Evolutionary conservation across 495 filamentous ascomycete genomes (phyloP), one percentile per base, ranked within the genome.

Genomic region (Lindgomyces ingoldianus): DNA sequence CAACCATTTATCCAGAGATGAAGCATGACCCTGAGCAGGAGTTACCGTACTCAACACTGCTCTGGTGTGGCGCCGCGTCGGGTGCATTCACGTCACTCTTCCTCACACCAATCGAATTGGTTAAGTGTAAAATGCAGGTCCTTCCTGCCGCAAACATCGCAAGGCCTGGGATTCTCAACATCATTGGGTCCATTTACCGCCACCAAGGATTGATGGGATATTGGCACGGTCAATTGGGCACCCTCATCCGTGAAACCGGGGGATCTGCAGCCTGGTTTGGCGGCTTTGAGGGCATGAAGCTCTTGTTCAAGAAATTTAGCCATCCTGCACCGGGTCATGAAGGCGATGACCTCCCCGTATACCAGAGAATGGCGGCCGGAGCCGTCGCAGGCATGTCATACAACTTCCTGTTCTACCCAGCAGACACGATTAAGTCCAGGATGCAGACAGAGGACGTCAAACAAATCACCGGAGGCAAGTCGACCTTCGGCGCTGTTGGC

Each of bases 61-160:
- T 91, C 69, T 76, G 86, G 33, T 89, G 88, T 41, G 95, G 95
- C 44, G 91, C 87, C 19, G 86, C 87, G 25, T 86, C 91, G 14
- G 95, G 95, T n/a, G 91, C 90, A 21, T 86, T 96, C 70, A 96
- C 95, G 1, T 93, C 89, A 1, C 78, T 98, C 33, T 81, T 95
- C 30, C 84, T 99, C 49, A 99, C 95, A 0, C 95, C 95, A 0
- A 91, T 99, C 57, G 95, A 99, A 74, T 83, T 99, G 48, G 88
- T 99, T 71, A 99, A 99, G 77, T 99, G 95, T 82, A 93, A 93
- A 77, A 95, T 99, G 82, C 95, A 99, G 74, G 91, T 96, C 8
- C 85, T 77, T 14, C 57, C 74, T 8, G 52, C 69, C 10, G 36
- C 29, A 62, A 50, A 1, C 50, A 54, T 33, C 44, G 64, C 19